Percentiles rank a stretch among this genome's conserved stretches.
phyloP scores from a whole-genome alignment of 345 rosid species.

The Brassica rapa region DNA sequence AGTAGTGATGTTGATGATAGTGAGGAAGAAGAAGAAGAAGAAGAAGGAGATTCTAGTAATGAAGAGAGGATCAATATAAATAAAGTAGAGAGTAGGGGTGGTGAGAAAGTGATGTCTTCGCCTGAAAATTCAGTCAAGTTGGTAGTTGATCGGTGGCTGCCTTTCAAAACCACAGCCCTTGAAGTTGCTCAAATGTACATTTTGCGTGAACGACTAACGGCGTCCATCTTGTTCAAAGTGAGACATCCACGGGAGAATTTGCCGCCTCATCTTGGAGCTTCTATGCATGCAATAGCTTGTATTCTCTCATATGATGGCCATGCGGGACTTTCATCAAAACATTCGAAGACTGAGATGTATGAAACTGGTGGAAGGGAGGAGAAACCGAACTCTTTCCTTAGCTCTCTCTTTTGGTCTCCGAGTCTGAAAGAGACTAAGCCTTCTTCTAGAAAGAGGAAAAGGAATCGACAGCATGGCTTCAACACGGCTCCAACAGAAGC shows the following conservation, averaged over 20 bases:
- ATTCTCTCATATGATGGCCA: constrained; percentile 67
- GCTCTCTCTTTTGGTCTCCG: constrained; percentile 39
- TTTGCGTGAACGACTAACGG: constrained; percentile 72
- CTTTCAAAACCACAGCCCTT: constrained; percentile 66
- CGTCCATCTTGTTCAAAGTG: constrained; percentile 68
- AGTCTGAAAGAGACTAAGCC: constrained; percentile 36
- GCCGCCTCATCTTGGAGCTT: constrained; percentile 72
- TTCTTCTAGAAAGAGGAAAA: constrained; percentile 1
- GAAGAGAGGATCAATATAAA: constrained; percentile 51
- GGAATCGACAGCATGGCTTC: constrained; percentile 6
- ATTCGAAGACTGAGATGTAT: constrained; percentile 52
- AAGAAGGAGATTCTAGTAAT: constrained; percentile 42
- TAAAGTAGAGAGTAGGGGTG: constrained; percentile 39
- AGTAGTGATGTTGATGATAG: constrained; percentile 39
- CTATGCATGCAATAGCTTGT: constrained; percentile 54
- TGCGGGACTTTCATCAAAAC: constrained; percentile 48
- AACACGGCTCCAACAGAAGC: constrained; percentile 24
- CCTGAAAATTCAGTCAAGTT: constrained; percentile 69
- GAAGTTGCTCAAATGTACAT: constrained; percentile 91
- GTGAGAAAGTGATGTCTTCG: constrained; percentile 62
- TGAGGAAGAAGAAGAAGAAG: constrained; percentile 43
- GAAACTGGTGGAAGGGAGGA: constrained; percentile 35
- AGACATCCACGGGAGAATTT: constrained; percentile 57
- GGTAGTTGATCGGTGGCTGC: constrained; percentile 83
- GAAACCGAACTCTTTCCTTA: constrained; percentile 39